These are phyloP conservation scores for Rugonectria rugulosa DNA, from an alignment of 2,329 filamentous ascomycete genomes.

Conservation along the genomic window DNA sequence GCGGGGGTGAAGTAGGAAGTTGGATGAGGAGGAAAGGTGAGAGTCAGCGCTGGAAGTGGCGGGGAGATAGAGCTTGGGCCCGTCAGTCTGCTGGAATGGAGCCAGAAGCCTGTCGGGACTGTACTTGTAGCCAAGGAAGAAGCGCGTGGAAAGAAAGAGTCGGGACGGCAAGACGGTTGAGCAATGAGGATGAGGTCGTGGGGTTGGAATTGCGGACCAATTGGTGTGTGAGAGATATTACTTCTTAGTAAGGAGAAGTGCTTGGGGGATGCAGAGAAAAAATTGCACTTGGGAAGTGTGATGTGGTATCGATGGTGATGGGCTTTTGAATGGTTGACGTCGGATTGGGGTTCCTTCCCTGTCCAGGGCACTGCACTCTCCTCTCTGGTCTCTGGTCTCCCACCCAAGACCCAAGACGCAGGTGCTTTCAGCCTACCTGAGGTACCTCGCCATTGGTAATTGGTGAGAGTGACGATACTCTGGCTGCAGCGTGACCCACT, in stretches of 20 bases:
- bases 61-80: constrained; percentile 36
- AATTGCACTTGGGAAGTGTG: not conserved
- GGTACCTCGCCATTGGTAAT: not conserved
- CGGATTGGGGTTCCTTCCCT: too few relatives aligned
- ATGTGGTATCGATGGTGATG: constrained; percentile 4
- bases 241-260: not conserved
- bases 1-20: constrained; percentile 22
- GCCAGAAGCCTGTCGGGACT: constrained; percentile 9
- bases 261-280: not conserved
- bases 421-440: too few relatives aligned
- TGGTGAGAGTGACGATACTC: constrained; percentile 8
- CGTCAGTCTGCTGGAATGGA: constrained; percentile 32
- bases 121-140: not conserved
- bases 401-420: too few relatives aligned
- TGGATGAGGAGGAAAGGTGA: constrained; percentile 20
- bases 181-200: not conserved
- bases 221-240: constrained; percentile 6
- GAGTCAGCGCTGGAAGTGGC: constrained; percentile 30
- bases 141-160: constrained; percentile 10
- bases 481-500: constrained; percentile 4
- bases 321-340: constrained; percentile 3
- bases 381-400: too few relatives aligned
- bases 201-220: constrained; percentile 3
- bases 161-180: constrained; percentile 4
- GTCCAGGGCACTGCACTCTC: too few relatives aligned